Conservation (phyloP, 2,329 filamentous ascomycete genomes). For the Fusarium buxicola region DNA sequence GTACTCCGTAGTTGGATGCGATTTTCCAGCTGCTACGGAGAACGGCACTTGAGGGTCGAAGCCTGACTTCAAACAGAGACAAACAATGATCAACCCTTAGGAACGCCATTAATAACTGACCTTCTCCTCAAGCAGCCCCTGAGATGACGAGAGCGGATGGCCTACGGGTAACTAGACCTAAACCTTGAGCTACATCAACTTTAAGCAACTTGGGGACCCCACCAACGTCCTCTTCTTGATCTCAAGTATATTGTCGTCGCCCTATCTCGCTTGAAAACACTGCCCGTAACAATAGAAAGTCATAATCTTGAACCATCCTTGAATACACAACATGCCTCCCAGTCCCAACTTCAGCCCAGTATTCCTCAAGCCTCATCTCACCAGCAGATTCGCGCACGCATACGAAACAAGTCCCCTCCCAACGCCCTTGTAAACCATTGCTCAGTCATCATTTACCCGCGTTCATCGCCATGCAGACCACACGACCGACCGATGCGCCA, state of each 20-base stretch:
- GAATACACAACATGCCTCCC: conserved; percentile 39
- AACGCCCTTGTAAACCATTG: conserved; percentile 40
- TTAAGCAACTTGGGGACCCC: background rate
- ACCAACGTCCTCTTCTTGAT: too few relatives aligned
- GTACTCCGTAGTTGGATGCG: too few relatives aligned
- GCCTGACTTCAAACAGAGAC: too few relatives aligned
- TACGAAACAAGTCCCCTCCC: conserved; percentile 16
- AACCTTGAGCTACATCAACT: conserved; percentile 9
- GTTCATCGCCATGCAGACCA: conserved; percentile 29
- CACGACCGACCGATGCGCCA: conserved; percentile 33
- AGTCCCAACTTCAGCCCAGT: conserved; percentile 26
- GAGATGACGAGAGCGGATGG: too few relatives aligned
- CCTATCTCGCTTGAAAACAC: background rate
- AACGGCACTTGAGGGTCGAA: background rate
- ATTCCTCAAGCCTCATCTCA: conserved; percentile 29
- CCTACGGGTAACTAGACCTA: too few relatives aligned
- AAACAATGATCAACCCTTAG: background rate
- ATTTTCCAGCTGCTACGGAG: background rate
- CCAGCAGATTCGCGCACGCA: conserved; percentile 16
- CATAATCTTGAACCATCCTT: conserved; percentile 40
- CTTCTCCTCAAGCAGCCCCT: too few relatives aligned
- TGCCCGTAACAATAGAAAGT: conserved; percentile 26
- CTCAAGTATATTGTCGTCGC: background rate
- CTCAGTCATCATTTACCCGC: conserved; percentile 19
- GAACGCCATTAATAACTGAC: background rate